Conservation (phyloP, 768 basidiomycete species). For the Jaapia argillacea region DNA sequence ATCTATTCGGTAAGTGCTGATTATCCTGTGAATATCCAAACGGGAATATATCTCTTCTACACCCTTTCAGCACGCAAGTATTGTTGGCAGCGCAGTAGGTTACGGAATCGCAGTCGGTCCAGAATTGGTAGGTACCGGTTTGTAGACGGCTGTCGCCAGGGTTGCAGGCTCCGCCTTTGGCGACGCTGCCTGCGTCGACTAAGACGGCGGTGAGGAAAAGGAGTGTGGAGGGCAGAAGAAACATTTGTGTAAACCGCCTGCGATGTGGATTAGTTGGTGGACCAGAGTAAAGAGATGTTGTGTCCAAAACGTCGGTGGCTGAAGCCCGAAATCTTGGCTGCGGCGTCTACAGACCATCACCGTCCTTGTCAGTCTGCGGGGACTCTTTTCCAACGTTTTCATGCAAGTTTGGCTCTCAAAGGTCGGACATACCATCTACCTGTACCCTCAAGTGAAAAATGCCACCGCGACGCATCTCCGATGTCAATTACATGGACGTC, state of each 20-base stretch:
- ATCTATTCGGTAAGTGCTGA: slow-evolving; percentile 45
- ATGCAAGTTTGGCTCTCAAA: too few relatives aligned
- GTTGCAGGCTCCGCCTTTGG: slow-evolving; percentile 38
- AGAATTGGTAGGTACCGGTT: slow-evolving; percentile 70
- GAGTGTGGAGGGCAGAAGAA: slow-evolving; percentile 34
- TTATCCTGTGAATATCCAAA: slow-evolving; percentile 47
- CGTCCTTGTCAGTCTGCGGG: too few relatives aligned
- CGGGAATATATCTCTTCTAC: slow-evolving; percentile 69
- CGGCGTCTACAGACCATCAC: too few relatives aligned
- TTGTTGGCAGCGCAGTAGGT: slow-evolving; percentile 49
- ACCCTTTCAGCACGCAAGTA: slow-evolving; percentile 53
- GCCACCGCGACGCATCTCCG: too few relatives aligned
- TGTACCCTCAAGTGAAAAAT: too few relatives aligned
- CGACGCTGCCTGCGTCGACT: slow-evolving; percentile 36
- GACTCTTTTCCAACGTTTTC: too few relatives aligned
- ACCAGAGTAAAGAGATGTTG: too few relatives aligned
- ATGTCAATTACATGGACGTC: slow-evolving; percentile 22
- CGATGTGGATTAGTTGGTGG: too few relatives aligned
- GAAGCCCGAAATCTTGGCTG: too few relatives aligned
- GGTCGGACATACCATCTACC: too few relatives aligned
- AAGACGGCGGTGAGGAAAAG: slow-evolving; percentile 31
- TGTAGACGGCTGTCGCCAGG: slow-evolving; percentile 56
- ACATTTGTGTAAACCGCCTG: too few relatives aligned
- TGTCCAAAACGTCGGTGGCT: too few relatives aligned
- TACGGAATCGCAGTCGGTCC: slow-evolving; percentile 63